phyloP scores from a whole-genome alignment of 257 asterid species.

The Solanum verrucosum region DNA sequence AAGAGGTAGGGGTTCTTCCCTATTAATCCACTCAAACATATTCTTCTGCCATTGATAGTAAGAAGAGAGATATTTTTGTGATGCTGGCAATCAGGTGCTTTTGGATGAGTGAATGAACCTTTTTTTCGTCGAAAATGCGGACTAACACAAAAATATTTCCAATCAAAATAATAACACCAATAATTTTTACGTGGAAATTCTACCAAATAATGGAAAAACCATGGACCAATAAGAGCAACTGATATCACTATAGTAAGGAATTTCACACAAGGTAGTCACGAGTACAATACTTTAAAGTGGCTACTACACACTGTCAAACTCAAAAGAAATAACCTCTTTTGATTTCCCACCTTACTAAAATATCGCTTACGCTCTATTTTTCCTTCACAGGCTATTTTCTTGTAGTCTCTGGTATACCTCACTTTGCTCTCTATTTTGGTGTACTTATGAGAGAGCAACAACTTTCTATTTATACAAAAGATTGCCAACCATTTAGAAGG shows the following conservation, averaged over 20 bases:
- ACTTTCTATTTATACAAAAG: neutral
- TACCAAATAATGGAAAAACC: neutral
- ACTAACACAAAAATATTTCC: neutral
- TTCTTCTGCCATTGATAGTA: neutral
- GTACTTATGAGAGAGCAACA: neutral
- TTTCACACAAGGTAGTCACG: neutral
- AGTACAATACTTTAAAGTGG: neutral
- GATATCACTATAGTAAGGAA: neutral
- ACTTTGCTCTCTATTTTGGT: neutral
- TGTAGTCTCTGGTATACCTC: neutral
- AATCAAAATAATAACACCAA: neutral
- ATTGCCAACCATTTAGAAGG: neutral
- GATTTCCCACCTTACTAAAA: neutral
- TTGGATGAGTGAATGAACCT: neutral
- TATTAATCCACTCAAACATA: neutral
- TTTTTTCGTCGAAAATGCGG: no score
- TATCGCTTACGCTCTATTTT: neutral
- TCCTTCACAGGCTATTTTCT: neutral
- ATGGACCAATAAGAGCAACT: neutral
- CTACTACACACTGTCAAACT: neutral
- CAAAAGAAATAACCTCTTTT: neutral
- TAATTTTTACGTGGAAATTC: neutral
- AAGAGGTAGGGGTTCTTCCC: neutral
- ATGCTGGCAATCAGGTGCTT: neutral
- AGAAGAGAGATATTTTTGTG: neutral